Evolutionary conservation across 2,329 filamentous ascomycete species (phyloP).

Genomic region (Scedosporium boydii): DNA sequence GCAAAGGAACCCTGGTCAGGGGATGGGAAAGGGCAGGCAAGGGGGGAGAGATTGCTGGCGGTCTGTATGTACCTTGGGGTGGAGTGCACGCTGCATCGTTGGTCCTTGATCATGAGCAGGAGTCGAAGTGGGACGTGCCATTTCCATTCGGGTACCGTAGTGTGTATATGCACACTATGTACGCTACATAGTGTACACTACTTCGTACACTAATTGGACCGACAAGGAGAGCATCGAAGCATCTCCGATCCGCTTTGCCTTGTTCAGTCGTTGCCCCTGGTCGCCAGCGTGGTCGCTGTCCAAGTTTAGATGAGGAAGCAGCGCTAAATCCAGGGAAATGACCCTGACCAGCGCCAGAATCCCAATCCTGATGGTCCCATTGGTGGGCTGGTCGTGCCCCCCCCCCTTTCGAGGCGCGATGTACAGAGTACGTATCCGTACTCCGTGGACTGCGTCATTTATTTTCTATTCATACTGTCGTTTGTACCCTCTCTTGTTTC

Average conservation of each 20-base stretch:
- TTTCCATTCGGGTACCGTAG: background rate
- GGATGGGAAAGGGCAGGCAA: background rate
- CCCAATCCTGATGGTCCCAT: background rate
- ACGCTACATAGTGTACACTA: no score
- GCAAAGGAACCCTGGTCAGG: background rate
- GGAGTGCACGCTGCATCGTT: background rate
- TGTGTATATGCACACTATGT: background rate
- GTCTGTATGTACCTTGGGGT: background rate
- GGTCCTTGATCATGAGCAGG: background rate
- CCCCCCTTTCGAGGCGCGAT: background rate
- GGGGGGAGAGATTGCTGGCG: background rate
- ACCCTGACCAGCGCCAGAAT: background rate
- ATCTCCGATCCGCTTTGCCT: no score
- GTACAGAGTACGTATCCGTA: background rate
- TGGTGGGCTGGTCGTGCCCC: background rate
- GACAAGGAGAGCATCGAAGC: no score
- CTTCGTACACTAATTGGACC: no score
- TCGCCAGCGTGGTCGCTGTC: background rate
- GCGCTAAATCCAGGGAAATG: background rate
- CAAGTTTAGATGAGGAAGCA: background rate
- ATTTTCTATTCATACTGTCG: background rate
- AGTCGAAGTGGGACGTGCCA: background rate
- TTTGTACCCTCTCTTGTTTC: background rate
- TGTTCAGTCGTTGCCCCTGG: no score
- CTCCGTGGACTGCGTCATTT: background rate